Evolutionary conservation across 495 filamentous ascomycete genomes (phyloP), one percentile per base, ranked within the genome.

Genomic region (Zalerion maritima): DNA sequence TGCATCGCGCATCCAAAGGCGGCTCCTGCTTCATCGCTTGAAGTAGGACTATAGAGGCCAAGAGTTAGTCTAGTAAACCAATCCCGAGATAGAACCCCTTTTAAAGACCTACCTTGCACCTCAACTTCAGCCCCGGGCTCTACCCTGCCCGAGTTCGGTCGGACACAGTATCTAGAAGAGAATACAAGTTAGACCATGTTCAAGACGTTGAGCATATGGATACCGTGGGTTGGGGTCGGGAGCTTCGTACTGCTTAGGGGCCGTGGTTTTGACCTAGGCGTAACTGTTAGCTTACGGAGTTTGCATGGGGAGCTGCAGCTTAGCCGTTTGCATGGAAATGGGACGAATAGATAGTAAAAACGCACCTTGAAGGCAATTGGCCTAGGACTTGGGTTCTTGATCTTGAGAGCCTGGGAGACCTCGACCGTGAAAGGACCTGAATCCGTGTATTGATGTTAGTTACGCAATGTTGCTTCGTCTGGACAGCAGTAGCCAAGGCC

Each of bases 241-340:
- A 24, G 29, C n/a, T n/a, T 53, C 81, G 46, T 82, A 97, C 87
- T 94, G 87, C 57, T 97, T 96, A 4, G 91, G 89, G 16, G 91
- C 91, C 34, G 89, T 97, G 21, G 89, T 97, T 73, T 97, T 97
- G 50, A 97, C 89, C 86, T 94, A 42, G n/a, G n/a, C n/a, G n/a
- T 18, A 33, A 21, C 29, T n/a, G n/a, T 32, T 36, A 6, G 21
- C 45, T 23, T 34, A 21, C 36, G 25, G 6, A 41, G 35, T 31
- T 34, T 24, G 23, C 24, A 18, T 36, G 18, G 15, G 11, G 18
- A n/a, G n/a, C n/a, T n/a, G n/a, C n/a, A n/a, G n/a, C n/a, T n/a
- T n/a, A n/a, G n/a, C n/a, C n/a, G n/a, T n/a, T n/a, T n/a, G n/a
- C n/a, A n/a, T n/a, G n/a, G n/a, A n/a, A n/a, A n/a, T n/a, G n/a